These are phyloP conservation scores for Sphagnum magellanicum DNA, from an alignment of 228 moss, liverwort and hornwort genomes.

Conservation along the genomic window DNA sequence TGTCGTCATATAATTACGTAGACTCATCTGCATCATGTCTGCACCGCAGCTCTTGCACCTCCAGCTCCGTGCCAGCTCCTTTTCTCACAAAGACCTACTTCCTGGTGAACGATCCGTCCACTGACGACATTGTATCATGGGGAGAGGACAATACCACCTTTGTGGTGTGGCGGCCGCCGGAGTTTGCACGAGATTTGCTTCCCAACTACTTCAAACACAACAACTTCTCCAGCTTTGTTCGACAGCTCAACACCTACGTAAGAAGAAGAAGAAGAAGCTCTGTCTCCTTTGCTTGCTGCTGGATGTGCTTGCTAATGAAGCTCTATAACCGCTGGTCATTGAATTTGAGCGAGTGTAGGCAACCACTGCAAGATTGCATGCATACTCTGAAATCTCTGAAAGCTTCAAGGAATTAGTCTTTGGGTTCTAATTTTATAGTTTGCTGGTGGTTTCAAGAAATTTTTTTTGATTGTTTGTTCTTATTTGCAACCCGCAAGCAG, in stretches of 20 bases:
- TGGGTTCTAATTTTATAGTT: too few species aligned
- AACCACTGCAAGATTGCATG: too few species aligned
- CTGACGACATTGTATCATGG: conserved; percentile 63
- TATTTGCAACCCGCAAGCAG: conserved; percentile 12
- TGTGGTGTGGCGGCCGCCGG: conserved; percentile 64
- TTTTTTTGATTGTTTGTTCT: neutral
- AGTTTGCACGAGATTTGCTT: conserved; percentile 59
- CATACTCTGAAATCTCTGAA: too few species aligned
- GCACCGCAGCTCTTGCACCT: too few species aligned
- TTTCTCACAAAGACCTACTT: conserved; percentile 64
- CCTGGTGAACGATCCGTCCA: conserved; percentile 54
- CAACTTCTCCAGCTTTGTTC: conserved; percentile 76
- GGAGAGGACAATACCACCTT: conserved; percentile 56
- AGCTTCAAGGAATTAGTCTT: too few species aligned
- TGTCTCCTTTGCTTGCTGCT: too few species aligned
- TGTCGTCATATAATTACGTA: conserved; percentile 14
- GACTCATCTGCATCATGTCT: too few species aligned
- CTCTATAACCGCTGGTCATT: too few species aligned
- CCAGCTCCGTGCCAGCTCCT: conserved; percentile 48
- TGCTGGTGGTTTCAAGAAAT: too few species aligned
- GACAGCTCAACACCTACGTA: conserved; percentile 69
- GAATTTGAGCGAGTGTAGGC: too few species aligned
- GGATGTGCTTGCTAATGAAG: too few species aligned
- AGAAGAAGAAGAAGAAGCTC: neutral
- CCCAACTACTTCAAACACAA: conserved; percentile 80